Base-by-base conservation (phyloP, 2,329 filamentous ascomycete species). In the Trichoderma sp. region DNA sequence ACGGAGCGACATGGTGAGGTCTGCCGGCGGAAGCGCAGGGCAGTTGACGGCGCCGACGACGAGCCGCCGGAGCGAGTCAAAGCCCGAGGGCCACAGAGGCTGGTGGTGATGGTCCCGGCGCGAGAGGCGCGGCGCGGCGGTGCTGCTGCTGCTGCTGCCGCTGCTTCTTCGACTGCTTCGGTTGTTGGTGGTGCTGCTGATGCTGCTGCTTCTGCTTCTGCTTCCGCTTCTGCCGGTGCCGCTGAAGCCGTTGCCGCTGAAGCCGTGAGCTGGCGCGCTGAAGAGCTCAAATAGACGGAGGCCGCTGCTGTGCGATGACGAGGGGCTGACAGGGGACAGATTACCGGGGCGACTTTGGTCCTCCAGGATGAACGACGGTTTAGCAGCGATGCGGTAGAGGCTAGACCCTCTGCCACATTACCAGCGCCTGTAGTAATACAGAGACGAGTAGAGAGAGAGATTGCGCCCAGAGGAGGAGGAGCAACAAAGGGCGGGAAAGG, bases 11-110 rank as follows among this genome's bases (percentile, higher is more conserved):
- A 88, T 86, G 72, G 75, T 73, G 75, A 78, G 79, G 9, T 79
- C 77, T 67, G 90, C 90, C 45, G 85, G 83, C 54, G 88, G 87
- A 2, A 91, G 82, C 47, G 81, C 79, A 65, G 87, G 81, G 55
- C 78, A 78, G 70, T 78, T 77, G 72, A 89, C 79, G 71, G 83
- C 81, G 69, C 88, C 88, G 69, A 82, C 79, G 68, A 89, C 72
- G 67, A 82, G 78, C 67, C 79, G 84, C 67, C 77, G 78, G 56
- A 85, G 72, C 66, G 80, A 76, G 70, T 78, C 77, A 68, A 82
- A 78, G 72, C 76, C 78, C 56, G 83, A 75, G 51, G 83, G 81
- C 78, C 81, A 84, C 67, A 78, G 74, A 65, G 75, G 63, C 64
- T 63, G 64, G 64, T 63, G 63, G 64, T 61, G 66, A 74, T 82